Base-by-base conservation (phyloP, 805 yeast genomes). In the Hanseniaspora lindneri region DNA sequence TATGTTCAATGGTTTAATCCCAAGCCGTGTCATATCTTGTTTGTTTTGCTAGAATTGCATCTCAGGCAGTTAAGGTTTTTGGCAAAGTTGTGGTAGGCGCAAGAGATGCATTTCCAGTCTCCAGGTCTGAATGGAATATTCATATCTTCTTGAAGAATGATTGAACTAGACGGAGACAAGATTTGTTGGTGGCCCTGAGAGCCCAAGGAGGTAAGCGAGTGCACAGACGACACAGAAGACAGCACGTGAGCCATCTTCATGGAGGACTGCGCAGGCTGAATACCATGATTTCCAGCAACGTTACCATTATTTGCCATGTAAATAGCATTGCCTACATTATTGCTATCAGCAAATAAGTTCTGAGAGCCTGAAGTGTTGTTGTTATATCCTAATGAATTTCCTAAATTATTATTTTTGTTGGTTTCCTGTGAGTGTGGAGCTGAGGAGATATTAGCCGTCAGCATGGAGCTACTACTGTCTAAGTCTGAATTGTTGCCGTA, bases 61-160 rank as follows among this genome's bases (percentile, higher is more conserved):
- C 89, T 80, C 60, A 87, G 71, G 61, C 96, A 87, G 51, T 80
- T 77, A 50, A 84, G 70, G 62, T 87, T 87, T 59, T 87, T 87
- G 3, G 96, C 96, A 70, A 87, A 87, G 63, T 87, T 87, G 64
- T 87, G 96, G 63, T 88, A 88, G 29, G 78, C 72, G 62, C 96
- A 88, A 23, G 75, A 69, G 24, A 75, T 70, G 68, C 96, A 88
- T 63, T 86, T 87, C 96, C 96, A 88, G 65, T 87, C 96, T 46
- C 96, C 96, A 2, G 96, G 96, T 57, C 96, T 74, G 65, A 88
- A 88, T 27, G 96, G 95, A n/a, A 88, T 56, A 47, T 41, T 28
- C 4, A 21, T 36, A 14, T 28, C 28, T 11, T 23, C 40, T 36
- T 36, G 28, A 4, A 36, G n/a, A 20, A 14, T 43, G n/a, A 27